Evolutionary conservation across 805 yeast genomes (phyloP).

Genomic region (Starmerella vitae): DNA sequence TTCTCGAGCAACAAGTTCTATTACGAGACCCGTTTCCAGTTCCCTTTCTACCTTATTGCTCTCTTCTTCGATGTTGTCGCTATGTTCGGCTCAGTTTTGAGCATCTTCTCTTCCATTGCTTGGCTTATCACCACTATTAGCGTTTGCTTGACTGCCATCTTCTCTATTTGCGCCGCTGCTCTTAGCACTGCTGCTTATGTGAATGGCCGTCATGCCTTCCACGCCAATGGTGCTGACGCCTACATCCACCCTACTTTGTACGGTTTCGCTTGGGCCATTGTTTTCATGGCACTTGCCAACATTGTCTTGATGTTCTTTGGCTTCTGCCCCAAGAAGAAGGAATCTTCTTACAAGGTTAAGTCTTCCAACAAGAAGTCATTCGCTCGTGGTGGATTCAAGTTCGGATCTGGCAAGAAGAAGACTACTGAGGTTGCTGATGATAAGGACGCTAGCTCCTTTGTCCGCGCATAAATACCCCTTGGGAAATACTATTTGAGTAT

Average conservation of each 20-base stretch:
- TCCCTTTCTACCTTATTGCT: slow-evolving; percentile 49
- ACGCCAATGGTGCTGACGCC: slow-evolving; percentile 29
- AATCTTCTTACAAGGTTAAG: slow-evolving; percentile 78
- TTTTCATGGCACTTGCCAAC: slow-evolving; percentile 26
- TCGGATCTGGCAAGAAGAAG: slow-evolving; percentile 20
- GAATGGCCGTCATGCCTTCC: slow-evolving; percentile 61
- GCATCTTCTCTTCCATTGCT: slow-evolving; percentile 21
- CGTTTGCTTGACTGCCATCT: slow-evolving; percentile 23
- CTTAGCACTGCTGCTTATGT: slow-evolving; percentile 66
- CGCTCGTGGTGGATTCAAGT: slow-evolving; percentile 28
- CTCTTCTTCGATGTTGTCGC: slow-evolving; percentile 41
- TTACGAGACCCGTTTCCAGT: slow-evolving; percentile 55
- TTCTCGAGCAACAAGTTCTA: slow-evolving; percentile 45
- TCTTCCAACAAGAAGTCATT: slow-evolving; percentile 80
- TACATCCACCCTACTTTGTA: slow-evolving; percentile 29
- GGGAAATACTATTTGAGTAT: no score
- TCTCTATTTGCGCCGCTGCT: slow-evolving; percentile 42
- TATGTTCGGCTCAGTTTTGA: slow-evolving; percentile 27
- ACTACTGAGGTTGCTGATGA: slow-evolving; percentile 20
- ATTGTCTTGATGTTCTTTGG: slow-evolving; percentile 31
- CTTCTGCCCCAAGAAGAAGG: slow-evolving; percentile 79
- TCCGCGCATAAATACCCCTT: slow-evolving; percentile 16
- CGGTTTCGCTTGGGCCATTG: slow-evolving; percentile 53
- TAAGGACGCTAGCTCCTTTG: slow-evolving; percentile 22
- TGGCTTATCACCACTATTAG: slow-evolving; percentile 22